Percentiles rank a stretch among this genome's conserved stretches.
These are phyloP conservation scores for Leccinum ponderosum DNA, from an alignment of 1,284 basidiomycete species.

Conservation along the genomic window DNA sequence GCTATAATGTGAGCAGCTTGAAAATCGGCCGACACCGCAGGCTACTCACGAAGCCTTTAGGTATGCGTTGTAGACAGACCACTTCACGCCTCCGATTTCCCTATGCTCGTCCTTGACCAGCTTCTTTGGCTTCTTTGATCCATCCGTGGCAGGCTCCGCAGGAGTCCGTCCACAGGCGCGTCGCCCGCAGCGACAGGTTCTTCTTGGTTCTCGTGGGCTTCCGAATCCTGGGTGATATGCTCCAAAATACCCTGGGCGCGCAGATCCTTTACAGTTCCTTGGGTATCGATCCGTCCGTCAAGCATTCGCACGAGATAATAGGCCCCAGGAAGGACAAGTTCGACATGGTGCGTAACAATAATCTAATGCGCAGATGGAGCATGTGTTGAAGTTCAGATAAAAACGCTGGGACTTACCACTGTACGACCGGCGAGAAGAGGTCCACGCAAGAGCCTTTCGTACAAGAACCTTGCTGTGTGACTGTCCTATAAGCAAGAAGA, in stretches of 20 bases:
- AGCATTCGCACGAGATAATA: constrained; percentile 61
- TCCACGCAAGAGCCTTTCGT: constrained; percentile 54
- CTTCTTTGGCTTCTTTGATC: constrained; percentile 47
- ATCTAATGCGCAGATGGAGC: constrained; percentile 35
- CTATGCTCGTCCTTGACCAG: constrained; percentile 58
- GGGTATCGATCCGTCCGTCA: constrained; percentile 58
- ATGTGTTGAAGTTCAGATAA: background rate
- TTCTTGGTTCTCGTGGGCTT: constrained; percentile 24
- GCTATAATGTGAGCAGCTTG: background rate
- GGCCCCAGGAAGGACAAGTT: constrained; percentile 58
- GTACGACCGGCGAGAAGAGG: constrained; percentile 58
- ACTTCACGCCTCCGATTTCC: constrained; percentile 63
- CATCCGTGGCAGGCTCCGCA: constrained; percentile 13
- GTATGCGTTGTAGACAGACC: constrained; percentile 65
- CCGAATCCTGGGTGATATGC: constrained; percentile 40
- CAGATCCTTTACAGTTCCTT: constrained; percentile 54
- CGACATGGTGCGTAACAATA: constrained; percentile 67
- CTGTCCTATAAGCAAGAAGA: constrained; percentile 46
- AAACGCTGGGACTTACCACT: constrained; percentile 41
- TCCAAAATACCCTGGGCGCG: constrained; percentile 49
- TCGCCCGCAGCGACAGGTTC: constrained; percentile 18
- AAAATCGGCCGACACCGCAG: background rate
- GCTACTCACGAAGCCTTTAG: constrained; percentile 50
- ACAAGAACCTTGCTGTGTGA: constrained; percentile 58
- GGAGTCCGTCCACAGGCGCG: constrained; percentile 14